Percentiles rank a stretch among this genome's conserved stretches.
phyloP scores from a whole-genome alignment of 2,329 filamentous ascomycete genomes.

The Raffaelea ambrosiae region DNA sequence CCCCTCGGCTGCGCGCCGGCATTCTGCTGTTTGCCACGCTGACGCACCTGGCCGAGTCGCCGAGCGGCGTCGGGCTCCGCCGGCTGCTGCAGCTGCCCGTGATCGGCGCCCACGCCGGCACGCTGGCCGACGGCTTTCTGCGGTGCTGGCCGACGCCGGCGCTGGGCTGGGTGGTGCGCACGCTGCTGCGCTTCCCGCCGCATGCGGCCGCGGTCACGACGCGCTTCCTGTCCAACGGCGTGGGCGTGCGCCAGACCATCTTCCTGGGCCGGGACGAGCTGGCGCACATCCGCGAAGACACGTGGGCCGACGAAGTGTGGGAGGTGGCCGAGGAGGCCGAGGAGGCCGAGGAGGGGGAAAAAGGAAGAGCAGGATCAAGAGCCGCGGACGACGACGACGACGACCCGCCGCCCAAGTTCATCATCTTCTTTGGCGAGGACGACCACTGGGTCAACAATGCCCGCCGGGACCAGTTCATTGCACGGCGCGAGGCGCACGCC shows the following conservation, averaged over 20 bases:
- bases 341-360: not conserved
- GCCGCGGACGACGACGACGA: not conserved
- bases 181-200: conserved; percentile 34
- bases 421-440: conserved; percentile 49
- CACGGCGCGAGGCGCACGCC: conserved; percentile 23
- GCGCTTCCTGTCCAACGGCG: conserved; percentile 44
- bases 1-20: conserved; percentile 37
- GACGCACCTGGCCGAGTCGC: conserved; percentile 58
- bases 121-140: too few species aligned
- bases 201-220: conserved; percentile 41
- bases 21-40: conserved; percentile 69
- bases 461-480: conserved; percentile 48
- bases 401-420: conserved; percentile 38
- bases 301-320: conserved; percentile 53
- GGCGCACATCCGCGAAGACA: conserved; percentile 46
- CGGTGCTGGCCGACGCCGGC: conserved; percentile 28
- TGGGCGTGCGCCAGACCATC: conserved; percentile 52
- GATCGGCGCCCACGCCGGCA: conserved; percentile 28
- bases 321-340: conserved; percentile 22
- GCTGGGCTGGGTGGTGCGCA: conserved; percentile 34
- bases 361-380: too few species aligned
- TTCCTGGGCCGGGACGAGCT: conserved; percentile 54
- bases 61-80: conserved; percentile 46
- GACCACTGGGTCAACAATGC: conserved; percentile 56
- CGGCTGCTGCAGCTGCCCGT: conserved; percentile 32